These are phyloP conservation scores for Leccinum aurantiacum DNA, from an alignment of 768 basidiomycete species.

Conservation along the genomic window DNA sequence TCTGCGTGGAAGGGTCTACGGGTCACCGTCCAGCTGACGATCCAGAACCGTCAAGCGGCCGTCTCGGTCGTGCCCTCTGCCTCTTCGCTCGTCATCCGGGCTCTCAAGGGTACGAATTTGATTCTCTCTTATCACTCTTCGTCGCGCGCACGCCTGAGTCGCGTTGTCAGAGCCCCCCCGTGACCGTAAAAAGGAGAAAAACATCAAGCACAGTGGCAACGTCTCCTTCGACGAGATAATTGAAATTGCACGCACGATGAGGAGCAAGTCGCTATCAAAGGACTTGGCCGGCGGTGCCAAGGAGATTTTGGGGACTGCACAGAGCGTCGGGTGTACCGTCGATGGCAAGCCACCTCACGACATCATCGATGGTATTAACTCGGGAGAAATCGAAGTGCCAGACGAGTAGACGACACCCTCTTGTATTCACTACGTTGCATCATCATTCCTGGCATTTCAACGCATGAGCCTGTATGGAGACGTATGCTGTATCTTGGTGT, in stretches of 20 bases:
- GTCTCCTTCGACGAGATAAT: slow-evolving; percentile 90
- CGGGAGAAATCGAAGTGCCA: slow-evolving; percentile 82
- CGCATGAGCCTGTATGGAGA: background rate
- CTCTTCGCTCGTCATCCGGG: slow-evolving; percentile 94
- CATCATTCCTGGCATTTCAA: slow-evolving; percentile 12
- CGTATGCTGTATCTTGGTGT: background rate
- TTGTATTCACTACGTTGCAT: slow-evolving; percentile 22
- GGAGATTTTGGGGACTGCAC: slow-evolving; percentile 98
- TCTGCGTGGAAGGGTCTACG: slow-evolving; percentile 99
- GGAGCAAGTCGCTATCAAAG: slow-evolving; percentile 90
- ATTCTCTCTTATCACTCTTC: background rate
- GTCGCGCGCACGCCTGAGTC: background rate
- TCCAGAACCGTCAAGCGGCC: slow-evolving; percentile 99
- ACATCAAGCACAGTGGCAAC: slow-evolving; percentile 98
- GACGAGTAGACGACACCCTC: slow-evolving; percentile 61
- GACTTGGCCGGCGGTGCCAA: slow-evolving; percentile 85
- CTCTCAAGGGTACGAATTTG: slow-evolving; percentile 85
- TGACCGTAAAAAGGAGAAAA: slow-evolving; percentile 99
- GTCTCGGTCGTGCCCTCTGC: slow-evolving; percentile 97
- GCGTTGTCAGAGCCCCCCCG: slow-evolving; percentile 85
- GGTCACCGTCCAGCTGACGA: slow-evolving; percentile 97
- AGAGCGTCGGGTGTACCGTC: slow-evolving; percentile 95
- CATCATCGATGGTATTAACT: slow-evolving; percentile 83
- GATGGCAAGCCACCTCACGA: slow-evolving; percentile 94
- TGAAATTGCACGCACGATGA: slow-evolving; percentile 96